Evolutionary conservation across 768 basidiomycete species (phyloP).

Genomic region (Termitomyces sp.): DNA sequence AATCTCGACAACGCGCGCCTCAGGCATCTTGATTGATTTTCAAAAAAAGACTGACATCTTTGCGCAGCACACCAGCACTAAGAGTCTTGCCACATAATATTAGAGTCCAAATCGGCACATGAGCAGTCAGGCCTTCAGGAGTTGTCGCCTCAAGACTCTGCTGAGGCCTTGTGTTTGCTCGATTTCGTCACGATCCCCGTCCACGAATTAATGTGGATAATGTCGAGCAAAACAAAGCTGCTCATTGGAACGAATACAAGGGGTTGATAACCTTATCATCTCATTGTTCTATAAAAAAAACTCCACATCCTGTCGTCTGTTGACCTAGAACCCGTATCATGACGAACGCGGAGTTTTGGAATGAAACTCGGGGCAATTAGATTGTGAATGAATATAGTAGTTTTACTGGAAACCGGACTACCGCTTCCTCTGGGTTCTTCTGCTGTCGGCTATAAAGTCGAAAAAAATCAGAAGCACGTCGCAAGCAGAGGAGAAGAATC

Average conservation of each 20-base stretch:
- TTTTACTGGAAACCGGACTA: conserved; percentile 10
- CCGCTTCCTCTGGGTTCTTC: conserved; percentile 40
- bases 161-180: background rate
- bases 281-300: background rate
- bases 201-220: too few relatives aligned
- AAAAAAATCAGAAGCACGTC: background rate
- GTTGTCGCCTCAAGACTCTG: too few relatives aligned
- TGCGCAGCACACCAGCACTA: background rate
- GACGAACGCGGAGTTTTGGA: background rate
- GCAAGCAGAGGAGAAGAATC: background rate
- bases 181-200: background rate
- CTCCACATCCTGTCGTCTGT: too few relatives aligned
- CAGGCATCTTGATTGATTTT: background rate
- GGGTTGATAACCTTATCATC: too few relatives aligned
- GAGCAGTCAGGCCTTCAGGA: background rate
- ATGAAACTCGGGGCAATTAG: background rate
- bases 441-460: conserved; percentile 39
- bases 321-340: background rate
- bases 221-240: background rate
- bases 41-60: background rate
- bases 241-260: background rate
- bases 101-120: background rate
- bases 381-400: background rate
- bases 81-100: background rate
- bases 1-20: background rate